Evolutionary conservation across 106 monocot species (phyloP), one percentile per base, ranked within the genome.

Genomic region (Platanthera zijinensis): DNA sequence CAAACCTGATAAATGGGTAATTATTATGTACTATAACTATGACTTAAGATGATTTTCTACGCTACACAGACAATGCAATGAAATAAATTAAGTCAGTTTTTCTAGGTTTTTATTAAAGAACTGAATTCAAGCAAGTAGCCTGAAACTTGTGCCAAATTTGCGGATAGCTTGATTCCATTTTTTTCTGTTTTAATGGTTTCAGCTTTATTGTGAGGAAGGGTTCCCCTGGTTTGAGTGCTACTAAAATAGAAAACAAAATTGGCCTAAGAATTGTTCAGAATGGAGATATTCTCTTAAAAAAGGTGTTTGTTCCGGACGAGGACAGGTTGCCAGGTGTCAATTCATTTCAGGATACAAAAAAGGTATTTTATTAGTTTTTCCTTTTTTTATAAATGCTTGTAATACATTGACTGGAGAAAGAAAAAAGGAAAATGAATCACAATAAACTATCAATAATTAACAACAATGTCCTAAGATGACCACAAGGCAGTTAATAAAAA

Each of bases 191-290:
- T 66, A n/a, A 10, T 66, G 11, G 18, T 19, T 7, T 32, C 78
- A 92, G 92, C 53, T 92, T 85, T 79, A 84, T 94, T 80, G 79
- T 94, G 76, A 94, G 87, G 83, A 94, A 90, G 71, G 94, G 85
- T 32, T 74, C 85, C 22, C 83, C 86, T 72, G 90, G 94, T 1
- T 78, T 94, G 75, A 85, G 48, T n/a, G 88, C 79, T 48, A 83
- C 90, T 45, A 94, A 94, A 79, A 90, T 94, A 70, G 84, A 94
- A 50, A 94, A 94, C 75, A 94, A 94, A 72, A 88, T 94, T 75
- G 90, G 86, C 54, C 73, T 94, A 10, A 88, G 94, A 78, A 94
- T 90, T 64, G 90, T 94, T 56, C 94, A 94, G 69, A 94, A 94
- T 83, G 94, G 94, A 70, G 90, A 94, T 74, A 86, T 90, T 80